Conservation (phyloP, 495 filamentous ascomycete species). For the Lophium mytilinum region DNA sequence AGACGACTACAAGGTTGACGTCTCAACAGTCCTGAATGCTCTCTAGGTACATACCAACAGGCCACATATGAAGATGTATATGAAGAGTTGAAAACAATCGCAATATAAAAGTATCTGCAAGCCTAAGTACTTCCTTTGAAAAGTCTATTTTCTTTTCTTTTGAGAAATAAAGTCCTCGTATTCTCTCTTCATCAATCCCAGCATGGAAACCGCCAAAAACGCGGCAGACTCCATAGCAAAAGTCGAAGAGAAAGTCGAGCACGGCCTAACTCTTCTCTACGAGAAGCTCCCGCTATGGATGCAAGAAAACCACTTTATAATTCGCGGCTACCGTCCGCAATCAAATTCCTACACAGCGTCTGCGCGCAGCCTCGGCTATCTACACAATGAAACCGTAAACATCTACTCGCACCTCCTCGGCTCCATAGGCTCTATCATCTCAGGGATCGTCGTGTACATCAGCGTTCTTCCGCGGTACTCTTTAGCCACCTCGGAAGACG, state of each 20-base stretch:
- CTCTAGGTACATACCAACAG: too few species aligned
- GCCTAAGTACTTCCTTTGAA: too few species aligned
- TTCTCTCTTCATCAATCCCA: neutral
- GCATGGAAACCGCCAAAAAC: conserved; percentile 25
- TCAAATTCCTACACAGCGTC: conserved; percentile 58
- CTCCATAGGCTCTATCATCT: conserved; percentile 41
- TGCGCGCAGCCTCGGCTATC: conserved; percentile 56
- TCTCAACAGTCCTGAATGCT: too few species aligned
- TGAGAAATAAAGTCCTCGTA: too few species aligned
- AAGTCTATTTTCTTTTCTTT: too few species aligned
- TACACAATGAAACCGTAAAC: conserved; percentile 96
- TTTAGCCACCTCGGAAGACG: conserved; percentile 54
- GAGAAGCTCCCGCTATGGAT: conserved; percentile 62
- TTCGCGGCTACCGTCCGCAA: conserved; percentile 60
- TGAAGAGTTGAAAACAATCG: too few species aligned
- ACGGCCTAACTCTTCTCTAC: conserved; percentile 43
- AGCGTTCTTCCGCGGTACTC: conserved; percentile 57
- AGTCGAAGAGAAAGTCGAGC: conserved; percentile 21
- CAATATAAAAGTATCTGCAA: too few species aligned
- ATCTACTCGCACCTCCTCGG: conserved; percentile 83
- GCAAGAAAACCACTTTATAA: conserved; percentile 71
- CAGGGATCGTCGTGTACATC: conserved; percentile 39
- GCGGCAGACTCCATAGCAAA: conserved; percentile 5
- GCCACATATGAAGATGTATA: too few species aligned
- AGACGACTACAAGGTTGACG: too few species aligned